phyloP scores from a whole-genome alignment of 352 stramenopile species.

The Sclerospora graminicola region DNA sequence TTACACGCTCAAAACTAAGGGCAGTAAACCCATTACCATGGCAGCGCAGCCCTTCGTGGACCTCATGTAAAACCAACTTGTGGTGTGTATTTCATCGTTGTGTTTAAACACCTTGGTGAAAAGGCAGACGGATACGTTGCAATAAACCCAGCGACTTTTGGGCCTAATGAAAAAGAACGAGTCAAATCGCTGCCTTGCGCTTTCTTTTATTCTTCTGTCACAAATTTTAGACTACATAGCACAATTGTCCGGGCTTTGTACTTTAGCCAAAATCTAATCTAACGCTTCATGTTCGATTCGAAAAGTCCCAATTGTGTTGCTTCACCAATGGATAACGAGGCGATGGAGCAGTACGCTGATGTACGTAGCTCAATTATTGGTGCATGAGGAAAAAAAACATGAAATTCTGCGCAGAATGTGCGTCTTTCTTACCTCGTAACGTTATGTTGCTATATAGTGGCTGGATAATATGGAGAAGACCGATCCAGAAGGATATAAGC shows the following conservation, averaged over 20 bases:
- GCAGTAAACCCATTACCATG: slow-evolving; percentile 91
- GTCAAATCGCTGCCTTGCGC: slow-evolving; percentile 19
- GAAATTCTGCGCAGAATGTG: not conserved
- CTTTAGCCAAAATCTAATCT: no score
- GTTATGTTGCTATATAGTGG: slow-evolving; percentile 32
- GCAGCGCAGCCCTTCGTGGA: slow-evolving; percentile 97
- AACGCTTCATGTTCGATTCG: no score
- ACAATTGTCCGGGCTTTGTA: no score
- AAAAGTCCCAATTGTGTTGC: no score
- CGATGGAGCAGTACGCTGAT: slow-evolving; percentile 66
- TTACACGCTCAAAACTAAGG: slow-evolving; percentile 92
- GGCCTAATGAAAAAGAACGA: slow-evolving; percentile 31
- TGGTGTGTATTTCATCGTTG: not conserved
- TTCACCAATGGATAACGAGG: slow-evolving; percentile 33
- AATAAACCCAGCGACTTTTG: not conserved
- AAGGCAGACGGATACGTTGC: no score
- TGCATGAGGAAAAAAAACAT: slow-evolving; percentile 1
- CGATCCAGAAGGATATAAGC: slow-evolving; percentile 53
- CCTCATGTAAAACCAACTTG: slow-evolving; percentile 88
- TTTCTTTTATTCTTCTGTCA: not conserved
- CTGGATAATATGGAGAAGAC: slow-evolving; percentile 63
- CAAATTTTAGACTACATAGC: no score
- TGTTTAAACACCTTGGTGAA: no score
- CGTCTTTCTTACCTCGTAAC: slow-evolving; percentile 5
- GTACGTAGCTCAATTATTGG: slow-evolving; percentile 19